Base-by-base conservation (phyloP, 306 rosid genomes). In the barrel medic (Medicago truncatula) region DNA sequence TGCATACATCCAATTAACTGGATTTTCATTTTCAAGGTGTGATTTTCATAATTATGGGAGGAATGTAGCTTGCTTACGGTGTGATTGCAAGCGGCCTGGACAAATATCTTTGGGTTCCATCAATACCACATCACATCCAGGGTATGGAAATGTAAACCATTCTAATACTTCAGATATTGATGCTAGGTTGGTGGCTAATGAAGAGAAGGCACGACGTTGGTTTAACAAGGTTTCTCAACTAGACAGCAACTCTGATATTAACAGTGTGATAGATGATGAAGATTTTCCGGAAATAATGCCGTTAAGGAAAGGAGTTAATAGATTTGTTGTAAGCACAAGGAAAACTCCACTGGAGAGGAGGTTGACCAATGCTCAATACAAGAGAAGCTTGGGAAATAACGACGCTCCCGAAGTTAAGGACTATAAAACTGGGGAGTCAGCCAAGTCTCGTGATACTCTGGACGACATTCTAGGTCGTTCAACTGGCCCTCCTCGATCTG, bases 281-380 rank as follows among this genome's bases (percentile, higher is more conserved):
- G 97, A 95, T 84, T 94, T 90, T 79, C 98, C 98, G 15, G 97
- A 92, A 86, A 94, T 94, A 85, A 90, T 95, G 97, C 98, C 98
- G 0, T 80, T 92, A 78, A 92, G 99, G 84, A 92, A 92, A 88
- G 97, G 97, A 60, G 93, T 88, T 31, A 95, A 92, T 63, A 87
- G 99, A 88, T 92, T 95, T 85, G 97, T 90, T 38, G 97, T 92
- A 74, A 90, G 97, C 90, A 87, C 97, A 4, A 87, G 96, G 90
- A 95, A 92, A 81, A 92, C 92, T 10, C 92, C 97, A 13, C 40
- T 92, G 62, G 92, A 92, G 78, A 87, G 96, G 85, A 87, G 97
- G 84, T 80, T 90, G 81, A 86, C 86, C 53, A 82, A 85, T 78
- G 78, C 92, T 58, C 90, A 83, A 69, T 85, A 71, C 84, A 81